Evolutionary conservation across 2,329 filamentous ascomycete species (phyloP).

Genomic region (Ilyonectria sp.): DNA sequence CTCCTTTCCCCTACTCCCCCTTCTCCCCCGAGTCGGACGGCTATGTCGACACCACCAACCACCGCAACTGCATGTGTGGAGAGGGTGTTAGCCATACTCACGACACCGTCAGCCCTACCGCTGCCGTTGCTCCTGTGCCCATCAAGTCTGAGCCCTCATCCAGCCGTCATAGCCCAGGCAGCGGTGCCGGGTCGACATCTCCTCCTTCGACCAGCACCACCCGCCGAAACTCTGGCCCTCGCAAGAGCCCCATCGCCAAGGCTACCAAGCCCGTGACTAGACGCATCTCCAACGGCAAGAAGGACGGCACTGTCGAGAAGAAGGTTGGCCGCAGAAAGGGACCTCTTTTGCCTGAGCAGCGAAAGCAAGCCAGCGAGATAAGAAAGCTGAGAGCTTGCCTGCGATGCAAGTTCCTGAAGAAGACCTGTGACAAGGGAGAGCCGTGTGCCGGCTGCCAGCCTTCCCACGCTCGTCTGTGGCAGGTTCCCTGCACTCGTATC

Average conservation of each 20-base stretch:
- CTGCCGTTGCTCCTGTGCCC: slow-evolving; percentile 77
- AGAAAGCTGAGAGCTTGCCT: slow-evolving; percentile 94
- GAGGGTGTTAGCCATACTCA: slow-evolving; percentile 63
- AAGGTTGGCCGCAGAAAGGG: slow-evolving; percentile 92
- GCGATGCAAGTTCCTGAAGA: slow-evolving; percentile 98
- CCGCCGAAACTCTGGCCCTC: slow-evolving; percentile 78
- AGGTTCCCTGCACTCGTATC: slow-evolving; percentile 96
- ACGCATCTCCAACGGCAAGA: slow-evolving; percentile 83
- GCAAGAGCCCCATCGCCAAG: slow-evolving; percentile 86
- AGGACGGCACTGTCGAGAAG: slow-evolving; percentile 86
- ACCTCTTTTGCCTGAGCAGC: slow-evolving; percentile 91
- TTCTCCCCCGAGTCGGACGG: slow-evolving; percentile 88
- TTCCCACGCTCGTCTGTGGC: slow-evolving; percentile 95
- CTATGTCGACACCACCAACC: slow-evolving; percentile 73
- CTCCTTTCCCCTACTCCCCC: slow-evolving; percentile 79
- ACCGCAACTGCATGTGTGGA: slow-evolving; percentile 74
- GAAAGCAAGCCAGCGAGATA: slow-evolving; percentile 97
- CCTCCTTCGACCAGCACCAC: slow-evolving; percentile 73
- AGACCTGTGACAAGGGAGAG: slow-evolving; percentile 98
- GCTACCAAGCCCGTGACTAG: slow-evolving; percentile 86
- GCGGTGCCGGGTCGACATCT: slow-evolving; percentile 72
- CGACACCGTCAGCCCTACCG: slow-evolving; percentile 76
- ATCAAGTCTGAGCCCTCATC: slow-evolving; percentile 71
- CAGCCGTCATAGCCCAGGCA: slow-evolving; percentile 73
- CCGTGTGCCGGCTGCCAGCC: slow-evolving; percentile 96